These are phyloP conservation scores for Aspergillus sp. DNA, from an alignment of 2,329 filamentous ascomycete species.

Conservation along the genomic window DNA sequence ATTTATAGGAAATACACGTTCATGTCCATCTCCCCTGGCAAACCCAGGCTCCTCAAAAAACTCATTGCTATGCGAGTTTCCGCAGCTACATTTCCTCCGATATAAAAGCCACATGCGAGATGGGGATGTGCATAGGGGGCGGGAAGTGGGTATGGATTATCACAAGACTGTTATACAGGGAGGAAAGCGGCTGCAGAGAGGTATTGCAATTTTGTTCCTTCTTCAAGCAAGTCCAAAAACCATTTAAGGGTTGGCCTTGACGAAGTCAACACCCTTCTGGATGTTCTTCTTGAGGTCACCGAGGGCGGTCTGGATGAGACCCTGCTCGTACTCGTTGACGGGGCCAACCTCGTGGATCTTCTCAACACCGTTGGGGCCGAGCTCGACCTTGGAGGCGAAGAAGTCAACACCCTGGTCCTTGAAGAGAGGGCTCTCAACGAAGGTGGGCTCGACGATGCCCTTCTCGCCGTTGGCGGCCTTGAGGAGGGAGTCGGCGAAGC, in stretches of 20 bases:
- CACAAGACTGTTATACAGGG: conserved; percentile 33
- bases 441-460: conserved; percentile 93
- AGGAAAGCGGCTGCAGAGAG: conserved; percentile 23
- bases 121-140: conserved; percentile 14
- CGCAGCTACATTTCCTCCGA: conserved; percentile 27
- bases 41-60: not conserved
- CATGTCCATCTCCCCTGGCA: conserved; percentile 10
- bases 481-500: conserved; percentile 87
- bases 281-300: conserved; percentile 75
- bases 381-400: conserved; percentile 94
- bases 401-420: conserved; percentile 98
- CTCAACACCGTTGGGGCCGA: conserved; percentile 94
- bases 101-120: conserved; percentile 23
- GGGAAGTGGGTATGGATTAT: conserved; percentile 14
- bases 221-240: conserved; percentile 13
- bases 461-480: conserved; percentile 91
- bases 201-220: not conserved
- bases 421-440: conserved; percentile 95
- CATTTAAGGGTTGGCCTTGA: conserved; percentile 58
- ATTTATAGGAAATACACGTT: conserved; percentile 15
- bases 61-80: not conserved
- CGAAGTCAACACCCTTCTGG: conserved; percentile 72
- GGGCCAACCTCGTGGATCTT: conserved; percentile 87
- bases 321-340: conserved; percentile 82
- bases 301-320: conserved; percentile 82